Percentiles rank a stretch among this genome's conserved stretches.
Conservation (phyloP, 176 grass and related monocot genomes). For the Cenchrus fungigraminus region DNA sequence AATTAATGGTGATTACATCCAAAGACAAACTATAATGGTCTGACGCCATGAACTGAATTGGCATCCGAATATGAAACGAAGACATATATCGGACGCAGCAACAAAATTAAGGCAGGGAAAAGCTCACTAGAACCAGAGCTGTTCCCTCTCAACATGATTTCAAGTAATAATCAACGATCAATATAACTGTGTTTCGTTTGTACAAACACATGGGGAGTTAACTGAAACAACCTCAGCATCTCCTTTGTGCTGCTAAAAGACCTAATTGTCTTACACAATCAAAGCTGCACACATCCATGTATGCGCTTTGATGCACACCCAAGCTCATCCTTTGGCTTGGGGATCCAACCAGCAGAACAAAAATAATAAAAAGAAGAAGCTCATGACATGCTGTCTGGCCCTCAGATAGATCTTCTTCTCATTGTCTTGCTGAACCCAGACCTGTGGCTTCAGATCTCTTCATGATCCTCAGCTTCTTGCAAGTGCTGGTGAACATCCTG, state of each 20-base stretch:
- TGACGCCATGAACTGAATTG: not conserved
- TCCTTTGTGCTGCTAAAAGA: conserved; percentile 56
- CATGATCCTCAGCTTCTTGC: conserved; percentile 97
- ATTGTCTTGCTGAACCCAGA: conserved; percentile 48
- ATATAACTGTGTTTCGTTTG: conserved; percentile 57
- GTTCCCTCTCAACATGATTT: not conserved
- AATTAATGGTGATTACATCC: not conserved
- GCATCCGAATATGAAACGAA: not conserved
- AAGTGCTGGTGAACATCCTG: conserved; percentile 87
- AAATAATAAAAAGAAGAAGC: conserved; percentile 17
- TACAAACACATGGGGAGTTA: conserved; percentile 60
- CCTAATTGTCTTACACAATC: conserved; percentile 48
- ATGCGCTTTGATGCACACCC: conserved; percentile 38
- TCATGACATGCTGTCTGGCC: conserved; percentile 18
- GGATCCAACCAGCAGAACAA: conserved; percentile 41
- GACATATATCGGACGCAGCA: not conserved
- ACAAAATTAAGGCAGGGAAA: too few relatives aligned
- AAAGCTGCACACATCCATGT: conserved; percentile 56
- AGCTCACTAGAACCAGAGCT: not conserved
- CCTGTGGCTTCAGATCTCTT: conserved; percentile 86
- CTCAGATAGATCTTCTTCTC: conserved; percentile 7
- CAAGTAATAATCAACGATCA: conserved; percentile 45
- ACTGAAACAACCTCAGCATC: conserved; percentile 47
- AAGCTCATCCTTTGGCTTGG: conserved; percentile 63
- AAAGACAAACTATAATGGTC: not conserved